Percentiles rank a stretch among this genome's conserved stretches.
phyloP scores from a whole-genome alignment of 1,139 yeast species.

The Yamadazyma trypodendri region DNA sequence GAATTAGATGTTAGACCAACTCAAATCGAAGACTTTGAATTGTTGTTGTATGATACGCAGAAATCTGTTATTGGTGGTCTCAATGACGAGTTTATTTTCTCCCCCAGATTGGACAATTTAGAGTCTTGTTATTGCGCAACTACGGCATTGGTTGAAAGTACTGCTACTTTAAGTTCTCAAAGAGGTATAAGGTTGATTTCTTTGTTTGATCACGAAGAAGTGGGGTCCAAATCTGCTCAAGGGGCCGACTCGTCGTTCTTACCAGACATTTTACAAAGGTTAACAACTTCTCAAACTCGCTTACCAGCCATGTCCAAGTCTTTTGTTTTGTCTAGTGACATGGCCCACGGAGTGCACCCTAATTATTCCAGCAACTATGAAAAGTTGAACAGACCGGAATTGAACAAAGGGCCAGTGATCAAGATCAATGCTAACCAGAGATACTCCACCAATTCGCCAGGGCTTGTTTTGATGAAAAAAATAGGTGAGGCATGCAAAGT shows the following conservation, averaged over 20 bases:
- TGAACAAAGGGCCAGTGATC: slow-evolving; percentile 89
- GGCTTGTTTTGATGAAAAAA: slow-evolving; percentile 73
- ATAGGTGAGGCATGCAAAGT: slow-evolving; percentile 65
- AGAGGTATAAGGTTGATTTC: slow-evolving; percentile 69
- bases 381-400: slow-evolving; percentile 68
- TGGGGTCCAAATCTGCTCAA: slow-evolving; percentile 91
- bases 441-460: slow-evolving; percentile 91
- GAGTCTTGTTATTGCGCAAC: slow-evolving; percentile 83
- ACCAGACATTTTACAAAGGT: slow-evolving; percentile 71
- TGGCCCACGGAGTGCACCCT: slow-evolving; percentile 97
- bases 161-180: slow-evolving; percentile 39
- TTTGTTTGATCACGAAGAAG: slow-evolving; percentile 91
- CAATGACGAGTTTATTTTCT: slow-evolving; percentile 84
- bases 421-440: slow-evolving; percentile 94
- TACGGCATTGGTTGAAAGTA: slow-evolving; percentile 63
- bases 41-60: slow-evolving; percentile 85
- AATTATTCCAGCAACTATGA: slow-evolving; percentile 81
- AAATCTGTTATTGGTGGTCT: slow-evolving; percentile 82
- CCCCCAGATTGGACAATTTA: slow-evolving; percentile 91
- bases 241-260: slow-evolving; percentile 94
- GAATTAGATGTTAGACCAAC: slow-evolving; percentile 50
- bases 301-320: slow-evolving; percentile 76
- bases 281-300: slow-evolving; percentile 47
- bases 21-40: slow-evolving; percentile 85
- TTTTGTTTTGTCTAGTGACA: slow-evolving; percentile 87